Evolutionary conservation across 441 rosid genomes (phyloP).

Genomic region (Pelargonium myrrhifolium): DNA sequence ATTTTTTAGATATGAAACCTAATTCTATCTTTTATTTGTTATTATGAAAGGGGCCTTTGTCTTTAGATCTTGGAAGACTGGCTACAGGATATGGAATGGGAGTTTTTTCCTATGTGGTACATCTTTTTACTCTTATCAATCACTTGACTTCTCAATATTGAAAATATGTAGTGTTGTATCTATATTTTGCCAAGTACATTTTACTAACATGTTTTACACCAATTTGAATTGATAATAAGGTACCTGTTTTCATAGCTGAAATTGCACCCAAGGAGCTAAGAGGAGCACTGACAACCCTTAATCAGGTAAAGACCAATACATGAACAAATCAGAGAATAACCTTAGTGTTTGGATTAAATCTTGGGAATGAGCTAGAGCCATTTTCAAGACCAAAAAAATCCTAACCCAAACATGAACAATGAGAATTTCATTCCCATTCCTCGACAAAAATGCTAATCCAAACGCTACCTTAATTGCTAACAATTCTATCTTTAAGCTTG

Average conservation of each 20-base stretch:
- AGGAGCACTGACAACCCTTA: constrained; percentile 75
- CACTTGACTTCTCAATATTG: not conserved
- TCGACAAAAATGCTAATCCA: too few relatives aligned
- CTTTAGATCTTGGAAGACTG: constrained; percentile 70
- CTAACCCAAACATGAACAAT: too few relatives aligned
- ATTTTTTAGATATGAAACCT: constrained; percentile 11
- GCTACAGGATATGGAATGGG: constrained; percentile 97
- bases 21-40: constrained; percentile 17
- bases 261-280: constrained; percentile 79
- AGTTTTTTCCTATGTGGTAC: constrained; percentile 82
- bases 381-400: too few relatives aligned
- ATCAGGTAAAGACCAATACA: constrained; percentile 47
- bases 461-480: not conserved
- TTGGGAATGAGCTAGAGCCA: too few relatives aligned
- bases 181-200: not conserved
- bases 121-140: constrained; percentile 10
- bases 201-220: constrained; percentile 17
- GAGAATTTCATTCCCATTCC: too few relatives aligned
- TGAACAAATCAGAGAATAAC: constrained; percentile 4
- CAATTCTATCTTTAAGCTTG: not conserved
- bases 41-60: constrained; percentile 50
- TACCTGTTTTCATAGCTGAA: constrained; percentile 88
- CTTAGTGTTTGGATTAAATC: not conserved
- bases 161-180: not conserved
- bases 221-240: constrained; percentile 32